Evolutionary conservation across 2,329 filamentous ascomycete species (phyloP).

Genomic region (Trichoderma cornu-damae): DNA sequence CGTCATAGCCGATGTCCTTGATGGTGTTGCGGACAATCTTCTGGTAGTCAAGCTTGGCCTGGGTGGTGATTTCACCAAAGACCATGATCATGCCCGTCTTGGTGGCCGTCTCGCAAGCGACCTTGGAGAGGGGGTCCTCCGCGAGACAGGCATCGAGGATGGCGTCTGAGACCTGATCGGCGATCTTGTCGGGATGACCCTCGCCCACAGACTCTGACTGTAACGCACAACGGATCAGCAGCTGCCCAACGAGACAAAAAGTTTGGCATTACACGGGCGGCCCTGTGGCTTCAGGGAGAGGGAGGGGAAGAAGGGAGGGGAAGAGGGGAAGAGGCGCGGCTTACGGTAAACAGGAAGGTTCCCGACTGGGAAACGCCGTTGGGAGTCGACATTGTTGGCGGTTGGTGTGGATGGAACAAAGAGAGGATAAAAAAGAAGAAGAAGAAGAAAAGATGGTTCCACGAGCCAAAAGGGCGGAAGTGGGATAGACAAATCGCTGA

Average conservation of each 20-base stretch:
- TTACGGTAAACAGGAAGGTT: constrained; percentile 79
- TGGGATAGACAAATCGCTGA: not conserved
- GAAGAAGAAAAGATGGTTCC: not conserved
- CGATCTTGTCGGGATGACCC: constrained; percentile 94
- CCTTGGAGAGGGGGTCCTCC: constrained; percentile 95
- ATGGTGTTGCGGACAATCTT: constrained; percentile 90
- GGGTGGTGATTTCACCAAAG: constrained; percentile 97
- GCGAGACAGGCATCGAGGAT: constrained; percentile 95
- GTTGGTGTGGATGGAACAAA: constrained; percentile 26
- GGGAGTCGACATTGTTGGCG: constrained; percentile 53
- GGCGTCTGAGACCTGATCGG: constrained; percentile 97
- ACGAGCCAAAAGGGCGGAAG: too few species aligned
- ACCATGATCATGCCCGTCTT: constrained; percentile 99
- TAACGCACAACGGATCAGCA: constrained; percentile 25
- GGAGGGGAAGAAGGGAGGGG: too few species aligned
- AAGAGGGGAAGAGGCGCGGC: constrained; percentile 20
- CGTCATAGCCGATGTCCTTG: constrained; percentile 98
- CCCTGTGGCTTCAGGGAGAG: not conserved
- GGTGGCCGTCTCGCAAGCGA: constrained; percentile 98
- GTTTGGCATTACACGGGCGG: not conserved
- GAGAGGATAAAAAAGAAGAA: constrained; percentile 23
- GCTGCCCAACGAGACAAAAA: not conserved
- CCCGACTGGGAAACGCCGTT: constrained; percentile 49
- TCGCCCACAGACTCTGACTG: constrained; percentile 84
- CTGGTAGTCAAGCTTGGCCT: constrained; percentile 94